Base-by-base conservation (phyloP, 495 filamentous ascomycete genomes). In the Neurospora tetrasperma region DNA sequence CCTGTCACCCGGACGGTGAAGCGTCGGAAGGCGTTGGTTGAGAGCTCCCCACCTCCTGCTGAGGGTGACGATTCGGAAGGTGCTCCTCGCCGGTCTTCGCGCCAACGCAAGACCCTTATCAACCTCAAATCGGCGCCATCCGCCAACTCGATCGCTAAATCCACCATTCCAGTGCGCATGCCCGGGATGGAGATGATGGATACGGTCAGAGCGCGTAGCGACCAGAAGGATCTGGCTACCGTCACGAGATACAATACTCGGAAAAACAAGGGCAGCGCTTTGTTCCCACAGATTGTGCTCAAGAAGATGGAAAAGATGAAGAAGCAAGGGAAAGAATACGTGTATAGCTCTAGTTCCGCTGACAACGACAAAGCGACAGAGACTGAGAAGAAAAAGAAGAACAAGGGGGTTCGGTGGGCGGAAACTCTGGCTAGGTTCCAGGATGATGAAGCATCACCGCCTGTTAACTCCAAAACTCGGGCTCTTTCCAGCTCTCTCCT, bases 221-320 rank as follows among this genome's bases (percentile, higher is more conserved):
- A 87, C 59, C 86, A 86, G 42, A 87, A 87, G 75, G 85, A 87
- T 69, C 75, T 88, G 14, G 83, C 82, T 5, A 76, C 83, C 20
- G 66, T 86, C 18, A 88, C 86, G 0, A 71, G 82, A 10, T 75
- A 76, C 68, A 89, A 89, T 75, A 89, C 87, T 2, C 82, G 86
- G 42, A 87, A 86, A 75, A 89, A 89, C 78, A 88, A 88, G 77
- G 84, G 78, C 69, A 80, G 76, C 69, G 75, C 82, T 0, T 70
- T 81, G 3, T 75, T 66, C n/a, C 78, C 81, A 10, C 71, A 70
- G n/a, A 39, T 78, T 0, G 74, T 83, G 11, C 75, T 85, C 4
- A 74, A 74, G 72, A 71, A 74, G 66, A 79, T 79, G 76, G 78
- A 80, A 42, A 79, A 78, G 71, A 68, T 76, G 31, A 82, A 80